phyloP scores from a whole-genome alignment of 192 early-diverging fungal species.

The Backusella tarrabulga region DNA sequence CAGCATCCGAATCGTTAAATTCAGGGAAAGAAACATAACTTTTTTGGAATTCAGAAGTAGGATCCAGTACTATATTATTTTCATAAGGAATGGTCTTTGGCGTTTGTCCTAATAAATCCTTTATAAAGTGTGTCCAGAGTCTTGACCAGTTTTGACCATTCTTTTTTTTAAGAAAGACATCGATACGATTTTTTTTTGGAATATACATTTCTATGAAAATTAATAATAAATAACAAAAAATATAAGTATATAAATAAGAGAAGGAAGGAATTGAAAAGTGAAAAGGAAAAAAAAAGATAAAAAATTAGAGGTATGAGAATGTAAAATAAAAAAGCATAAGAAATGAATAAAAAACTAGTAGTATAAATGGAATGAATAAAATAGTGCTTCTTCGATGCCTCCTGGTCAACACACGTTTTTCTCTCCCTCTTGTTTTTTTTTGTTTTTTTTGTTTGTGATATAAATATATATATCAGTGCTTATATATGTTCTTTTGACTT shows the following conservation, averaged over 20 bases:
- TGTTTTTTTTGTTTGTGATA: neutral
- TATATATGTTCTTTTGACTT: neutral
- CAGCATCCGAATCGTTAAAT: conserved; percentile 6
- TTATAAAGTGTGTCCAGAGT: conserved; percentile 1
- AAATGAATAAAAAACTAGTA: neutral
- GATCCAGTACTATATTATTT: conserved; percentile 4
- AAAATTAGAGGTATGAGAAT: neutral
- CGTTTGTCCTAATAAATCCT: neutral
- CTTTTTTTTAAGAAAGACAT: conserved; percentile 3
- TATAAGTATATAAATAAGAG: neutral
- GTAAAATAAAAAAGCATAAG: conserved; percentile 1
- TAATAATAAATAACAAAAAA: neutral
- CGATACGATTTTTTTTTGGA: neutral
- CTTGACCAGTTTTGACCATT: neutral
- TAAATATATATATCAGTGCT: neutral
- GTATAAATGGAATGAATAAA: neutral
- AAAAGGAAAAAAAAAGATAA: neutral
- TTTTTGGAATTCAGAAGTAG: conserved; percentile 15
- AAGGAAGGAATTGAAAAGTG: neutral
- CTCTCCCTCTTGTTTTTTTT: neutral
- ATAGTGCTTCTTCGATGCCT: neutral
- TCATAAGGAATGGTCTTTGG: neutral
- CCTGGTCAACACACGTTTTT: neutral
- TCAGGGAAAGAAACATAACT: conserved; percentile 21
- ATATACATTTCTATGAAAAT: neutral